A percentile compares a stretch with the other conserved stretches of the same genome.
phyloP scores from a whole-genome alignment of 768 basidiomycete species.

The Amanita pseudoporphyria region DNA sequence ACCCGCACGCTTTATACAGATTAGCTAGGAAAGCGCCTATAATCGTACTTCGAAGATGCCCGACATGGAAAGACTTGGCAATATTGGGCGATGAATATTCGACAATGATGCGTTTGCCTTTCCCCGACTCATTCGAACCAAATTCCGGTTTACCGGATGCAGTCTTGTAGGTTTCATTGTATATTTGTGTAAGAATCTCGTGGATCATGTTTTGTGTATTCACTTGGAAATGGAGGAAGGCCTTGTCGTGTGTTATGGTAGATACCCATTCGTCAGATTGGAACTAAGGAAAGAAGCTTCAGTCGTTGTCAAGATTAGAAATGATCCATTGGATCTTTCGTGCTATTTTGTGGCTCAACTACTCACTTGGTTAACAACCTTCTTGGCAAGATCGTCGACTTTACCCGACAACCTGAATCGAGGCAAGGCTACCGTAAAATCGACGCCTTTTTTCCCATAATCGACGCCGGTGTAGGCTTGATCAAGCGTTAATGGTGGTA shows the following conservation, averaged over 20 bases:
- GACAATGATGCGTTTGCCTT: constrained; percentile 76
- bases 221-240: constrained; percentile 78
- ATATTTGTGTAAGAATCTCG: constrained; percentile 62
- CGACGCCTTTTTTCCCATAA: constrained; percentile 88
- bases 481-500: constrained; percentile 56
- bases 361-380: constrained; percentile 61
- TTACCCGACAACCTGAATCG: constrained; percentile 83
- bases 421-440: constrained; percentile 89
- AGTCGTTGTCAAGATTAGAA: background rate
- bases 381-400: constrained; percentile 64
- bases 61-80: constrained; percentile 97
- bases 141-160: constrained; percentile 59
- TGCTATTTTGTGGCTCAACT: background rate
- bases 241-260: constrained; percentile 57
- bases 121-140: constrained; percentile 69
- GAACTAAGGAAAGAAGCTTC: constrained; percentile 45
- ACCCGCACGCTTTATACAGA: constrained; percentile 86
- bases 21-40: constrained; percentile 94
- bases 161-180: constrained; percentile 56
- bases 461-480: constrained; percentile 81
- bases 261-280: constrained; percentile 73
- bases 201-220: constrained; percentile 55
- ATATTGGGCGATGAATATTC: constrained; percentile 98
- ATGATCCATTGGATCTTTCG: constrained; percentile 16
- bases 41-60: constrained; percentile 95